phyloP scores from a whole-genome alignment of 257 asterid species.

The Solanum lycopersicoides region DNA sequence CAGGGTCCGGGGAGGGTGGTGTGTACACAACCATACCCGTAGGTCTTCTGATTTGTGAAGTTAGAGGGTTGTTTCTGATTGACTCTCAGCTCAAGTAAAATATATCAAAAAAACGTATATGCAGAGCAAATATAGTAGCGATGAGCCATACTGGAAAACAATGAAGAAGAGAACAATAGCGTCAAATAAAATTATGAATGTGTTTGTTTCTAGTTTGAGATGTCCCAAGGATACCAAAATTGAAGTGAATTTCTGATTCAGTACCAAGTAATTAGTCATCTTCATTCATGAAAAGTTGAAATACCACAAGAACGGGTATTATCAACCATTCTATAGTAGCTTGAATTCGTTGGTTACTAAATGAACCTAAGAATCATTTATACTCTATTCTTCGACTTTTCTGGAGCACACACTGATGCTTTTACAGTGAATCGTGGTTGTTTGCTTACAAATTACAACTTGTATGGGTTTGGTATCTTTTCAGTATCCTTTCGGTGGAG shows the following conservation, averaged over 20 bases:
- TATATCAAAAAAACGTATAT: too few species aligned
- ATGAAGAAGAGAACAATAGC: too few species aligned
- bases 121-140: too few species aligned
- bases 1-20: too few species aligned
- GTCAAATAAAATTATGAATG: background rate
- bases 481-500: slow-evolving; percentile 72
- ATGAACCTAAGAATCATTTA: background rate
- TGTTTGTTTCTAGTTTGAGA: background rate
- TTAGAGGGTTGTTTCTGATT: too few species aligned
- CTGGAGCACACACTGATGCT: background rate
- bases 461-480: background rate
- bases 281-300: background rate
- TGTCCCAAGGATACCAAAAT: background rate
- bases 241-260: background rate
- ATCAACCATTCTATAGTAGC: background rate
- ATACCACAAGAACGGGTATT: background rate
- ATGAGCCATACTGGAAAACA: too few species aligned
- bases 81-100: too few species aligned
- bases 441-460: background rate
- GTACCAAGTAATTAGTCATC: background rate
- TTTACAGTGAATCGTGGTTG: background rate
- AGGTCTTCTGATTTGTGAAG: too few species aligned
- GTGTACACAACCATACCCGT: too few species aligned
- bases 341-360: background rate
- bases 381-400: background rate